Base-by-base conservation (phyloP, 169 alveolate species). In the Plasmodium inui region DNA sequence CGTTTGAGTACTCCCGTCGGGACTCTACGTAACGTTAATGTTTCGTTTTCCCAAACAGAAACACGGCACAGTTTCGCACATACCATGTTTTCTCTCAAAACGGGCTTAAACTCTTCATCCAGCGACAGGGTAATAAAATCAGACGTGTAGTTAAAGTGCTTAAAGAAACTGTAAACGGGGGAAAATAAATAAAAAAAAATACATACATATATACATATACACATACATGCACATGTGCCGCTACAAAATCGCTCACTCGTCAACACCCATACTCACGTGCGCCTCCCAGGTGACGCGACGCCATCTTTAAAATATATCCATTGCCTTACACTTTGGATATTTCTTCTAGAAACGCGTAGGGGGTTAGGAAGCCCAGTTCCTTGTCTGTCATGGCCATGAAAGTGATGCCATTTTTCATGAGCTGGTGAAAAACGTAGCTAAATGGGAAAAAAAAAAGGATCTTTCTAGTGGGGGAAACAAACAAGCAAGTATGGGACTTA, bases 381-480 rank as follows among this genome's bases (percentile, higher is more conserved):
- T 80, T 88, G 53, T 88, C 94, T 3, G 94, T 61, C 94, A 88
- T 88, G 32, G 94, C 89, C 94, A 88, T 88, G 78, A 88, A 88
- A 14, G 94, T 88, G 46, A 88, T 78, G 17, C 94, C 94, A 88
- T 88, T 88, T 88, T 88, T 88, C 82, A 88, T 79, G 39, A 88
- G 94, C 55, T 88, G 94, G 41, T 88, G 94, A 88, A 88, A 88
- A 39, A 88, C 94, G 41, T 88, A 88, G 39, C 94, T 88, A 44
- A 55, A 9, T 17, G 17, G 7, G 17, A 67, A 67, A 67, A 28
- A 19, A 67, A 19, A 67, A 67, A 2, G 37, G n/a, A 67, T 50
- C 61, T 14, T 50, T 12, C 7, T 50, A 50, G 1, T 50, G 22
- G 61, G 61, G 61, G 22, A 50, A 50, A 1, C 61, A 17, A 50